A percentile compares a stretch with the other conserved stretches of the same genome.
These are phyloP conservation scores for Amanita molliuscula DNA, from an alignment of 768 basidiomycete genomes.

Conservation along the genomic window DNA sequence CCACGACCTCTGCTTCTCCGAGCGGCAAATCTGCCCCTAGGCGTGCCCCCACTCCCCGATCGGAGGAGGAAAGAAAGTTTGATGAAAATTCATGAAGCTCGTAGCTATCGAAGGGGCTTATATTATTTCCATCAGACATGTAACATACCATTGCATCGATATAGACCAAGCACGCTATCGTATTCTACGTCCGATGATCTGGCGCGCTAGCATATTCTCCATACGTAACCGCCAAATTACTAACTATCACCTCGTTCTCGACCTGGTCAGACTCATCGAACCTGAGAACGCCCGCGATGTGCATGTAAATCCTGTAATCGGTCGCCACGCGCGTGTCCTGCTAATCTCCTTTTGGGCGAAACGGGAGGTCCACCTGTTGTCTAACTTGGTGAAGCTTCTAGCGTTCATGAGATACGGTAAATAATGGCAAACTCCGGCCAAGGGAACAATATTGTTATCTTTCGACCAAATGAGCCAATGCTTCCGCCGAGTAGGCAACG, in stretches of 20 bases:
- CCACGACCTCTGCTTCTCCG: background rate
- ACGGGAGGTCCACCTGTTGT: too few species aligned
- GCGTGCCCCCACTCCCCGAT: background rate
- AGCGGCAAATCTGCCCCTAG: background rate
- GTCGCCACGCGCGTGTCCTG: too few species aligned
- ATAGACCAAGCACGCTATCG: background rate
- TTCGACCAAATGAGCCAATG: too few species aligned
- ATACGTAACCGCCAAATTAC: background rate
- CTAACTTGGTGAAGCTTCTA: too few species aligned
- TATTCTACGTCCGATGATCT: background rate
- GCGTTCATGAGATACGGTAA: too few species aligned
- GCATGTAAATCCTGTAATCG: too few species aligned
- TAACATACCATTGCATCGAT: slow-evolving; percentile 4
- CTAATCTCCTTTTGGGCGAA: too few species aligned
- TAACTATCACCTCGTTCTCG: background rate
- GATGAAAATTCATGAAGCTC: background rate
- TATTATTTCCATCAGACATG: slow-evolving; percentile 1
- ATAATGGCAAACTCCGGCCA: too few species aligned
- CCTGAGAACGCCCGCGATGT: too few species aligned
- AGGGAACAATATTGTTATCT: too few species aligned
- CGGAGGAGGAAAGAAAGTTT: background rate
- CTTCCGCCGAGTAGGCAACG: background rate
- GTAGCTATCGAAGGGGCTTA: background rate
- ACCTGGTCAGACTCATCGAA: too few species aligned
- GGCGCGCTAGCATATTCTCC: too few species aligned